These are phyloP conservation scores for Pythium sp. DNA, from an alignment of 352 stramenopile species.

Conservation along the genomic window DNA sequence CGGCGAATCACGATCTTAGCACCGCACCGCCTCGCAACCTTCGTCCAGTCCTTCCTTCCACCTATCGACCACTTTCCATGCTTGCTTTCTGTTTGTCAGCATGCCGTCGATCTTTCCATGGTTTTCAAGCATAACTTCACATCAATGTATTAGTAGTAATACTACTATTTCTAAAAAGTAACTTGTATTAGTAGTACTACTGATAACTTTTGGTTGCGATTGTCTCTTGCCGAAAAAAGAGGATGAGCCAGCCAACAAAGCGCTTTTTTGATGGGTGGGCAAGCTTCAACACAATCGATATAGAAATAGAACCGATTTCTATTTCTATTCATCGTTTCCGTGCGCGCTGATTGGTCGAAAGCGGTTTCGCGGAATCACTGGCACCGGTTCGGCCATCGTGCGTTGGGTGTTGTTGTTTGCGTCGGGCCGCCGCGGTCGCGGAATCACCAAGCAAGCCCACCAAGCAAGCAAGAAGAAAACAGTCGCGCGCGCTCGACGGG, in stretches of 20 bases:
- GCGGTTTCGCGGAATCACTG: neutral
- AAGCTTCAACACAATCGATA: neutral
- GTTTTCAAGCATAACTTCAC: neutral
- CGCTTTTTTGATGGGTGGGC: neutral
- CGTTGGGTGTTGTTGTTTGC: neutral
- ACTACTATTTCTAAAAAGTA: too few relatives aligned
- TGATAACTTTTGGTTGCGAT: too few relatives aligned
- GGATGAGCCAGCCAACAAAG: too few relatives aligned
- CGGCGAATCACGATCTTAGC: neutral
- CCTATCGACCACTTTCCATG: neutral
- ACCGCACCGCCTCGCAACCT: neutral
- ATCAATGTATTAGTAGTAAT: too few relatives aligned
- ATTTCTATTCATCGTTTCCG: neutral
- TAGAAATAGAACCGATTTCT: neutral
- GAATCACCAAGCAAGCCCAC: neutral
- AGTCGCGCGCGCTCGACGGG: constrained; percentile 18
- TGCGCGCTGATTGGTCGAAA: neutral
- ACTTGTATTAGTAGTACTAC: too few relatives aligned
- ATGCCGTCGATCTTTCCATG: neutral
- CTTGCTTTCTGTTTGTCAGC: neutral
- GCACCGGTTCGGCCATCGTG: constrained; percentile 3
- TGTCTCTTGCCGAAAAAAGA: too few relatives aligned
- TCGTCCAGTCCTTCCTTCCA: neutral
- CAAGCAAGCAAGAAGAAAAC: neutral
- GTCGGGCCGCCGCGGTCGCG: neutral